Base-by-base conservation (phyloP, 108 stramenopile genomes). In the Stephanodiscus minutulus region DNA sequence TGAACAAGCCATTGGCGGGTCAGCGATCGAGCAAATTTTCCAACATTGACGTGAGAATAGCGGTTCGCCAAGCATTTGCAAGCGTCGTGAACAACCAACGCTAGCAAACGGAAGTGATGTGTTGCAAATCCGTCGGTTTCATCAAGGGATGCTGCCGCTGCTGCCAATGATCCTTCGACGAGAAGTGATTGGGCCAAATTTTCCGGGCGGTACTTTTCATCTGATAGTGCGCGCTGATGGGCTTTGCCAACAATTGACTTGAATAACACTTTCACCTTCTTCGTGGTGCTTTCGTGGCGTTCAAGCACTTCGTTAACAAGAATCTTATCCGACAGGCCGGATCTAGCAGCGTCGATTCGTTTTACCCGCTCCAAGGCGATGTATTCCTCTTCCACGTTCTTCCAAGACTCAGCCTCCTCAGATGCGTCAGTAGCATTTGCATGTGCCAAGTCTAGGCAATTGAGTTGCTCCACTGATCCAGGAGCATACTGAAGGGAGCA, bases 11-110 rank as follows among this genome's bases (percentile, higher is more conserved):
- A 92, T 17, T 77, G 76, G 13, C 82, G 74, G n/a, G 87, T 84
- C 1, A 95, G 49, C 6, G 68, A 37, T 17, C 84, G 72, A 33
- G 74, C 70, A 62, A 77, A 66, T 33, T 52, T 62, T 12, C 82
- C 82, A 56, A 82, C 66, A 27, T 87, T 79, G 18, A 95, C 85
- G 69, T 95, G 94, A 22, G 94, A 91, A 72, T 95, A 86, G 39
- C 83, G 82, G 44, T 86, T 77, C 13, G 89, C 78, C 39, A 95
- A 68, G 5, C 70, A 70, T 46, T 66, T 80, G 55, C 87, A 89
- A 12, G 88, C 90, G 24, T 81, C 73, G 69, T 89, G 84, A 17
- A 91, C 80, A 46, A 84, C 37, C 37, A 61, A 60, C 29, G 87
- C 84, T 24, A 92, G 43, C 58, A 79, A 64, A 13, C 88, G 88